Base-by-base conservation (phyloP, 2,329 filamentous ascomycete species). In the Rhexocercosporidium sp. region DNA sequence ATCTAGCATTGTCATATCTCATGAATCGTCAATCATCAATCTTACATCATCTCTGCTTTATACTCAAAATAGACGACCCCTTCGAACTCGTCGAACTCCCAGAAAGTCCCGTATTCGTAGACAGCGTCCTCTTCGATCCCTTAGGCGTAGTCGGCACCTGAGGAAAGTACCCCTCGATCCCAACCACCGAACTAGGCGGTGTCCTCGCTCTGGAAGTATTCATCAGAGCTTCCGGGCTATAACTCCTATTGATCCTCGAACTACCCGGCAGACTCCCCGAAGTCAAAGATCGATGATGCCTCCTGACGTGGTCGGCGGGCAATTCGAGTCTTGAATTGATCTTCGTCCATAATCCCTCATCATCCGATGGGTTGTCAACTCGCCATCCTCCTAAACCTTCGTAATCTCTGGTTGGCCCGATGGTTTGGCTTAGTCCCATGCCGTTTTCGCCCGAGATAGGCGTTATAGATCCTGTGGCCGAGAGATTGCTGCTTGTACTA, bases 321-420 rank as follows among this genome's bases (percentile, higher is more conserved):
- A 86, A 75, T 69, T 85, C 83, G 8, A 85, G 78, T 12, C 83
- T 78, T 0, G 83, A 84, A 70, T 86, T 86, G 69, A 86, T 84
- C 53, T 81, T 82, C 20, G 81, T 82, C 84, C 85, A 86, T 37
- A 80, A 72, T 4, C 72, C 76, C 39, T 80, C 79, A 16, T 79
- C 78, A 44, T 83, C 74, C 16, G 64, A 72, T 72, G 64, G 76
- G 70, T 78, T 77, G 72, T 72, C 79, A 1, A 87, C 70, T 57
- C 85, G 79, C 85, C 86, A 89, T 2, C 86, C 86, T 20, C 86
- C 86, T 1, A 89, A 77, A 8, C 86, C 86, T 70, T 89, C 86
- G 70, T 84, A 89, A 73, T 89, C 86, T 34, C 86, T 79, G 62
- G 84, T 82, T 3, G 84, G 77, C 0, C 85, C 85, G 39, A 85